phyloP scores from a whole-genome alignment of 352 stramenopile genomes.

The Globisporangium cederbergense region DNA sequence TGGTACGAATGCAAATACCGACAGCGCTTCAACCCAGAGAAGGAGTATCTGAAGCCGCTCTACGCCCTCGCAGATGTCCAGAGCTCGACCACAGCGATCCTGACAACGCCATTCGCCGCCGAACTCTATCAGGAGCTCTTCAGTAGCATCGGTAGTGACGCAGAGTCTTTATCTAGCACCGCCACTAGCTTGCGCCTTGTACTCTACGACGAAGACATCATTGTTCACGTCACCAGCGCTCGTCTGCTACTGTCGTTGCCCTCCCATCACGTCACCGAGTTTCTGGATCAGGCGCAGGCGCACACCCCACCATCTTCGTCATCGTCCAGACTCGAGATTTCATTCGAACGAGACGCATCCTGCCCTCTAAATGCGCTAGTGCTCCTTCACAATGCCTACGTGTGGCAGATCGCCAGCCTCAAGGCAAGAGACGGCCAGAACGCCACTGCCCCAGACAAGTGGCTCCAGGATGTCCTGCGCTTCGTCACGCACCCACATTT shows the following conservation, averaged over 20 bases:
- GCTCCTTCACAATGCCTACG: slow-evolving; percentile 29
- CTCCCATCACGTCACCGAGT: neutral
- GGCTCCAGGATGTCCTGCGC: slow-evolving; percentile 51
- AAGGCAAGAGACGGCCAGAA: neutral
- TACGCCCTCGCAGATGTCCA: slow-evolving; percentile 37
- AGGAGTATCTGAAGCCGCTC: slow-evolving; percentile 48
- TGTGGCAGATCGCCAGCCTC: slow-evolving; percentile 33
- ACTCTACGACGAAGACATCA: slow-evolving; percentile 29
- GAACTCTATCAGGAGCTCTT: slow-evolving; percentile 23
- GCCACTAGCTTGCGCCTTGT: slow-evolving; percentile 21
- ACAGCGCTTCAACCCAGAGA: slow-evolving; percentile 34
- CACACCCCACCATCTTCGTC: neutral
- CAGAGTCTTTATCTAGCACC: neutral
- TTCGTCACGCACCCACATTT: slow-evolving; percentile 46
- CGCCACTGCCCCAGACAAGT: slow-evolving; percentile 24
- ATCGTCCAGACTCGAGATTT: slow-evolving; percentile 14
- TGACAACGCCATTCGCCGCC: slow-evolving; percentile 29
- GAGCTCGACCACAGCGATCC: slow-evolving; percentile 21
- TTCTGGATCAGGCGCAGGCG: neutral
- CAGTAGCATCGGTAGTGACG: no score
- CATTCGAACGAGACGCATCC: slow-evolving; percentile 36
- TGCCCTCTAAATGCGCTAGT: slow-evolving; percentile 31
- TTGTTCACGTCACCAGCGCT: slow-evolving; percentile 35
- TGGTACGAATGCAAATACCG: neutral
- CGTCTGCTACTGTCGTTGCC: neutral